phyloP scores from a whole-genome alignment of 2,329 filamentous ascomycete species.

The Fusarium poae region DNA sequence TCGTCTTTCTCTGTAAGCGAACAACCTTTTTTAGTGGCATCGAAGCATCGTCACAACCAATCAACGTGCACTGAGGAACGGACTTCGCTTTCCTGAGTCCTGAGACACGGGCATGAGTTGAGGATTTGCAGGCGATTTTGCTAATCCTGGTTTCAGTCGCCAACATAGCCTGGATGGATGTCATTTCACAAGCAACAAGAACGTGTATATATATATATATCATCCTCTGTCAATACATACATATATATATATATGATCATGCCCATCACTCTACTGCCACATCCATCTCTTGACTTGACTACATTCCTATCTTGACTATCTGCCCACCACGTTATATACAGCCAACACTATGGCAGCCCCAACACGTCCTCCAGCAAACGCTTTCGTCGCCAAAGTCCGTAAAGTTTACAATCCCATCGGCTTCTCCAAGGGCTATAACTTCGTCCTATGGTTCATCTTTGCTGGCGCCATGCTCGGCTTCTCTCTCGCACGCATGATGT shows the following conservation, averaged over 20 bases:
- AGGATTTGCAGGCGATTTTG: background rate
- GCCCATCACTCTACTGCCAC: background rate
- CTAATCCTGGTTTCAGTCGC: background rate
- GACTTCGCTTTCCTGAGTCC: background rate
- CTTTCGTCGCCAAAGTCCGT: constrained; percentile 15
- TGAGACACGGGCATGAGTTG: background rate
- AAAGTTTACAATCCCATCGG: constrained; percentile 63
- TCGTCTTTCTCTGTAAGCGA: background rate
- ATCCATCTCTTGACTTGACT: background rate
- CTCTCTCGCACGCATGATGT: constrained; percentile 31
- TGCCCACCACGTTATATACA: background rate
- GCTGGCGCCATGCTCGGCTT: constrained; percentile 52
- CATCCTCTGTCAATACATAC: rapidly evolving
- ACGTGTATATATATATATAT: constrained; percentile 15
- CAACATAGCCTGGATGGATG: background rate
- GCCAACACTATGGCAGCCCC: background rate
- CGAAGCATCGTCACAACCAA: background rate
- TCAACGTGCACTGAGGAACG: background rate
- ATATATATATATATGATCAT: constrained; percentile 9
- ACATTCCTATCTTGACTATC: background rate
- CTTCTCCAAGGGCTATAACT: constrained; percentile 60
- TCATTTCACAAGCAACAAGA: background rate
- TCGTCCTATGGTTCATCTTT: constrained; percentile 65
- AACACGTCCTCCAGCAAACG: constrained; percentile 11
- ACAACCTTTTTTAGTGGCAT: background rate